phyloP scores from a whole-genome alignment of 1,139 yeast species.

The Candida pseudoviswanathii region DNA sequence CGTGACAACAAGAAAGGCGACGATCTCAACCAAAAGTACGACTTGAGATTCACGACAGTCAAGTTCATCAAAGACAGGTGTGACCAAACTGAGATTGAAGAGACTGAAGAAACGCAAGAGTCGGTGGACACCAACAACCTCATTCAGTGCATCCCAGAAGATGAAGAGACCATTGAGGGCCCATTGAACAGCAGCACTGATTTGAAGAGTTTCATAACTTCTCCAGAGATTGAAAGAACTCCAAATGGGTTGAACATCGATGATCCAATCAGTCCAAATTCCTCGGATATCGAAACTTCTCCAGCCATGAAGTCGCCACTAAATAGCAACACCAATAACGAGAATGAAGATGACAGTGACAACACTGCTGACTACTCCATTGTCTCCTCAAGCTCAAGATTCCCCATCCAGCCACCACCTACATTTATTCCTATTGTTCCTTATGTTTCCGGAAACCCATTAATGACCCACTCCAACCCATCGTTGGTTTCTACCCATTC shows the following conservation, averaged over 20 bases:
- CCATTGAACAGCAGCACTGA: slow-evolving; percentile 15
- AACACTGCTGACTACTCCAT: slow-evolving; percentile 12
- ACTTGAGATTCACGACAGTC: slow-evolving; percentile 21
- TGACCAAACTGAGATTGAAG: slow-evolving; percentile 27
- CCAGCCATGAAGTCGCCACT: slow-evolving; percentile 12
- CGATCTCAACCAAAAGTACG: slow-evolving; percentile 14
- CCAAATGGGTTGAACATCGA: slow-evolving; percentile 10
- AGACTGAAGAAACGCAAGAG: background rate
- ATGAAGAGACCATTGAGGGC: slow-evolving; percentile 11
- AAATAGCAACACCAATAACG: slow-evolving; percentile 2
- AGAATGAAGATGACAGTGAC: slow-evolving; percentile 1
- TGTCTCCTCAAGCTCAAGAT: slow-evolving; percentile 11
- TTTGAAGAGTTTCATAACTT: slow-evolving; percentile 13
- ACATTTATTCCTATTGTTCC: slow-evolving; percentile 8
- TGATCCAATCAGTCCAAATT: slow-evolving; percentile 18
- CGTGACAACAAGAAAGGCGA: slow-evolving; percentile 6
- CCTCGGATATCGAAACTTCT: slow-evolving; percentile 14
- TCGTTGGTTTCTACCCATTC: slow-evolving; percentile 9
- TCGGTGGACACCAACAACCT: background rate
- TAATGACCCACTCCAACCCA: slow-evolving; percentile 8
- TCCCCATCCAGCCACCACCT: slow-evolving; percentile 3
- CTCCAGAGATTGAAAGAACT: slow-evolving; percentile 9
- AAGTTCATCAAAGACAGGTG: slow-evolving; percentile 41
- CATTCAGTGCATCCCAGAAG: slow-evolving; percentile 12
- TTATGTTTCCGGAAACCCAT: slow-evolving; percentile 4